phyloP scores from a whole-genome alignment of 192 early-diverging fungal genomes.

The Coemansia aciculifera region DNA sequence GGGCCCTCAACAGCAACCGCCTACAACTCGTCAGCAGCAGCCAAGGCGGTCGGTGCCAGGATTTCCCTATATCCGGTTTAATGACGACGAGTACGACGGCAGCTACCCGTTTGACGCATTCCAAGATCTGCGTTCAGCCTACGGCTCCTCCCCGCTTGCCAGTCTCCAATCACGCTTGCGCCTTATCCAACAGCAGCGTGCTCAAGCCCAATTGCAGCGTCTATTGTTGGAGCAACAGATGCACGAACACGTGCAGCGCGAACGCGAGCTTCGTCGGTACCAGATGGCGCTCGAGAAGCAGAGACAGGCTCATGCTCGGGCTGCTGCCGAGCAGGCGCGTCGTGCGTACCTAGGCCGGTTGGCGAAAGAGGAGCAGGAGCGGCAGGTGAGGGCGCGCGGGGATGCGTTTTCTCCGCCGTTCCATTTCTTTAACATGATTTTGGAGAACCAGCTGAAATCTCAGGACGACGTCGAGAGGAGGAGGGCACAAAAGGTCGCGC shows the following conservation, averaged over 20 bases:
- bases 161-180: slow-evolving; percentile 41
- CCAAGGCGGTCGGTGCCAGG: slow-evolving; percentile 33
- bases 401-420: slow-evolving; percentile 37
- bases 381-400: slow-evolving; percentile 3
- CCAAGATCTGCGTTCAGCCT: slow-evolving; percentile 49
- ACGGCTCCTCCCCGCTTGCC: slow-evolving; percentile 21
- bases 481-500: slow-evolving; percentile 29
- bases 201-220: slow-evolving; percentile 31
- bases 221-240: slow-evolving; percentile 31
- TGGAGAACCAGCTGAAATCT: slow-evolving; percentile 29
- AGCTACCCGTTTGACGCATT: slow-evolving; percentile 52
- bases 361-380: slow-evolving; percentile 19
- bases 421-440: slow-evolving; percentile 44
- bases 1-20: neutral
- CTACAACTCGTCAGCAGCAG: slow-evolving; percentile 6
- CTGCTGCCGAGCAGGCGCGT: slow-evolving; percentile 23
- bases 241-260: slow-evolving; percentile 20
- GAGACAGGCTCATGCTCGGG: slow-evolving; percentile 15
- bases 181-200: slow-evolving; percentile 32
- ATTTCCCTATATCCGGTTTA: slow-evolving; percentile 44
- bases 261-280: slow-evolving; percentile 22
- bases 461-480: slow-evolving; percentile 44
- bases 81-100: slow-evolving; percentile 47
- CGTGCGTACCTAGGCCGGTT: slow-evolving; percentile 24
- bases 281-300: slow-evolving; percentile 36